A percentile compares a stretch with the other conserved stretches of the same genome.
Evolutionary conservation across 2,329 filamentous ascomycete species (phyloP).

Genomic region (Xylariomycetidae sp.): DNA sequence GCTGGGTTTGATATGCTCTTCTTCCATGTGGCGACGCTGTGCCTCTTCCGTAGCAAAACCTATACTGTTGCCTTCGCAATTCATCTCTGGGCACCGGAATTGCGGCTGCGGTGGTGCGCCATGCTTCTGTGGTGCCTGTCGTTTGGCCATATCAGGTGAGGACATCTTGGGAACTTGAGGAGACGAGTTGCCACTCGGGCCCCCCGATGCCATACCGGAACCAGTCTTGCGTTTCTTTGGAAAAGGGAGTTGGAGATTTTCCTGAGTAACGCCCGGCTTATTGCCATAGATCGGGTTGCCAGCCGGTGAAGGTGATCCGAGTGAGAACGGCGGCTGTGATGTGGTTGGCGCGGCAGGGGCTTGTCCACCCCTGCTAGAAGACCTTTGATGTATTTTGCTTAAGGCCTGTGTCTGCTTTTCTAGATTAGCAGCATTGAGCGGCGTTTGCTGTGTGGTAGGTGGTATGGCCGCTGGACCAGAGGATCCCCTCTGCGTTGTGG

Average conservation of each 20-base stretch:
- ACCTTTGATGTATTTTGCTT: slow-evolving; percentile 42
- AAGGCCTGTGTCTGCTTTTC: slow-evolving; percentile 48
- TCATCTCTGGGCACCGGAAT: slow-evolving; percentile 47
- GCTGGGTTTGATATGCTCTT: slow-evolving; percentile 54
- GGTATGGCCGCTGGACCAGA: slow-evolving; percentile 27
- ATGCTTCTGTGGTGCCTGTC: slow-evolving; percentile 23
- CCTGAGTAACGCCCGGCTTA: slow-evolving; percentile 46
- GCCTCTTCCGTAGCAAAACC: slow-evolving; percentile 53
- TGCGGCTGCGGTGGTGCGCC: slow-evolving; percentile 36
- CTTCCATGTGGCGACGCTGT: slow-evolving; percentile 47
- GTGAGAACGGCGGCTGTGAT: slow-evolving; percentile 51
- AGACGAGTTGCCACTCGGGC: slow-evolving; percentile 38
- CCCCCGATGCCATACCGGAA: slow-evolving; percentile 31
- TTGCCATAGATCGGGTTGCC: slow-evolving; percentile 53
- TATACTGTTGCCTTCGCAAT: slow-evolving; percentile 46
- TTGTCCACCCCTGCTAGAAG: slow-evolving; percentile 41
- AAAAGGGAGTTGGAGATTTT: slow-evolving; percentile 51
- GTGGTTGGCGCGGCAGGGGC: slow-evolving; percentile 54
- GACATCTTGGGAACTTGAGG: slow-evolving; percentile 43
- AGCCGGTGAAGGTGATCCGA: slow-evolving; percentile 53
- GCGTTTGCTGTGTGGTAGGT: slow-evolving; percentile 26
- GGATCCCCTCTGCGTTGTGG: slow-evolving; percentile 19
- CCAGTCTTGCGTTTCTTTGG: slow-evolving; percentile 52
- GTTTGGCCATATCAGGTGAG: slow-evolving; percentile 42
- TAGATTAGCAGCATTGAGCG: slow-evolving; percentile 43